phyloP scores from a whole-genome alignment of 192 early-diverging fungal genomes.

The Neocallimastix lanati region DNA sequence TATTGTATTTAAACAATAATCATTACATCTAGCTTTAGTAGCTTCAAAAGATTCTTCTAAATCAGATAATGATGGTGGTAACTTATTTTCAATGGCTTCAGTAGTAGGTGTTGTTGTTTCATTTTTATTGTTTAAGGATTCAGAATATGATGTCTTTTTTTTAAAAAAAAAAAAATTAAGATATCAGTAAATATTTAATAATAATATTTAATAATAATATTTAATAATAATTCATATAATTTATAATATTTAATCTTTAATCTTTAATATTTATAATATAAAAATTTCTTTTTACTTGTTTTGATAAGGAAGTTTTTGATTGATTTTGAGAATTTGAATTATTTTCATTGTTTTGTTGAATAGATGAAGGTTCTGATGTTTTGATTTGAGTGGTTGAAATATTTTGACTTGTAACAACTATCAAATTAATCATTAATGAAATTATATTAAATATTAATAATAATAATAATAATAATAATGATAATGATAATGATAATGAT shows the following conservation, averaged over 20 bases:
- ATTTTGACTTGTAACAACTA: conserved; percentile 3
- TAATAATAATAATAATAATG: no score
- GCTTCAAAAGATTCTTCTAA: conserved; percentile 45
- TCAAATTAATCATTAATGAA: no score
- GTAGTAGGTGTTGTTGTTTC: conserved; percentile 4
- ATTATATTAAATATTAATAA: no score
- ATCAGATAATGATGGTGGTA: conserved; percentile 48
- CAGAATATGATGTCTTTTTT: conserved; percentile 5
- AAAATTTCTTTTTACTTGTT: background rate
- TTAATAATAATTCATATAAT: no score
- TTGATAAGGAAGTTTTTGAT: conserved; percentile 1
- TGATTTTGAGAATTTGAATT: conserved; percentile 1
- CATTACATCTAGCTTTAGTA: conserved; percentile 37
- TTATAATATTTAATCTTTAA: no score
- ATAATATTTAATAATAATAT: no score
- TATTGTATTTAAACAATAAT: conserved; percentile 4
- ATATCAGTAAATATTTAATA: no score
- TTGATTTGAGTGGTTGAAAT: background rate
- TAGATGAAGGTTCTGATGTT: background rate
- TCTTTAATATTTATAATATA: no score
- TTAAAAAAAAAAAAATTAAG: no score
- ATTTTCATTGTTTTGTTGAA: background rate
- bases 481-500: no score
- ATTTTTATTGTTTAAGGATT: conserved; percentile 7
- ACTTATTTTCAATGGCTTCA: conserved; percentile 20